Evolutionary conservation across 2,329 filamentous ascomycete species (phyloP).

Genomic region (Aspergillus awamori): DNA sequence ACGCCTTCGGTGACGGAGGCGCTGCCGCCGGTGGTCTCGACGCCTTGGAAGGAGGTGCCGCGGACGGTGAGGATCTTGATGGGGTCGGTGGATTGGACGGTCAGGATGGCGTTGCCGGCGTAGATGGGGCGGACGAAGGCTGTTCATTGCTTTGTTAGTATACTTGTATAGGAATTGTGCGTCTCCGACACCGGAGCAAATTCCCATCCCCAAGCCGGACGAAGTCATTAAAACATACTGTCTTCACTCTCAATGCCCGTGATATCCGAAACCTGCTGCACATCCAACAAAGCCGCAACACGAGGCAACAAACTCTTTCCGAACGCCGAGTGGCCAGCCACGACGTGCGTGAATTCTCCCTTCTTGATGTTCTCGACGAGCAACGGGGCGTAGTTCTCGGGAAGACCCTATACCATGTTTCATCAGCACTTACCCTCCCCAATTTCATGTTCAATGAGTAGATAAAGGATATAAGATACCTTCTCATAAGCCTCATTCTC

Average conservation of each 20-base stretch:
- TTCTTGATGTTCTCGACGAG: constrained; percentile 97
- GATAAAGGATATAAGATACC: constrained; percentile 50
- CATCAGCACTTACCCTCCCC: constrained; percentile 9
- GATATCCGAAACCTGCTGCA: constrained; percentile 92
- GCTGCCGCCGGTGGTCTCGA: constrained; percentile 70
- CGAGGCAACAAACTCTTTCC: constrained; percentile 93
- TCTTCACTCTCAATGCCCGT: constrained; percentile 84
- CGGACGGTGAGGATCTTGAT: constrained; percentile 91
- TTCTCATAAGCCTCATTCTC: constrained; percentile 92
- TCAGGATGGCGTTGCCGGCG: constrained; percentile 94
- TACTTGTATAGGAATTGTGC: background rate
- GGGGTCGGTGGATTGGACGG: constrained; percentile 83
- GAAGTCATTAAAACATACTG: constrained; percentile 53
- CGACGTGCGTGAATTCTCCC: constrained; percentile 87
- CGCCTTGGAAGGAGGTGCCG: constrained; percentile 84
- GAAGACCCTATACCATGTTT: constrained; percentile 67
- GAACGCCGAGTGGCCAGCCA: constrained; percentile 90
- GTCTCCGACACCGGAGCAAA: constrained; percentile 7
- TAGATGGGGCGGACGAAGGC: constrained; percentile 96
- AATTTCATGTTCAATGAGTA: background rate
- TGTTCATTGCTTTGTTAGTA: constrained; percentile 27
- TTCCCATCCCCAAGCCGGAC: too few species aligned
- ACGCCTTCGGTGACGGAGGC: constrained; percentile 77
- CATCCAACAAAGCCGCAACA: constrained; percentile 86
- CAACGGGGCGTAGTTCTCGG: constrained; percentile 92